Evolutionary conservation across 2,329 filamentous ascomycete species (phyloP).

Genomic region (Beauveria brongniartii): DNA sequence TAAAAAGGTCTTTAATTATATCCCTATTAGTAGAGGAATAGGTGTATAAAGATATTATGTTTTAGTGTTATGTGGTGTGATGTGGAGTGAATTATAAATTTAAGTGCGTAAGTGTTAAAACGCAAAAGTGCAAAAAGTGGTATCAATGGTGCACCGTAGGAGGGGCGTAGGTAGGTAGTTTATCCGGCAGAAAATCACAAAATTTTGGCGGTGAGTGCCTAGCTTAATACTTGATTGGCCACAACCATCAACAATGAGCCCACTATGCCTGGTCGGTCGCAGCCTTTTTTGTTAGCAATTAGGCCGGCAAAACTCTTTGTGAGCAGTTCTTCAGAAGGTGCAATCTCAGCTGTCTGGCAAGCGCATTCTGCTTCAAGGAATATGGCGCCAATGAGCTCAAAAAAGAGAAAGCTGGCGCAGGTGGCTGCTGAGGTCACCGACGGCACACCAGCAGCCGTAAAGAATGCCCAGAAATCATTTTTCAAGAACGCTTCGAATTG

Average conservation of each 20-base stretch:
- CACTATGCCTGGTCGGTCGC: not conserved
- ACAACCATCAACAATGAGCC: conserved; percentile 3
- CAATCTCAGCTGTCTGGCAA: not conserved
- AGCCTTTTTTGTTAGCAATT: not conserved
- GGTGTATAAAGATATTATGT: too few species aligned
- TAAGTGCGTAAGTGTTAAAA: too few species aligned
- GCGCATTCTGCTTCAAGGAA: not conserved
- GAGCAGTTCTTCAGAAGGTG: not conserved
- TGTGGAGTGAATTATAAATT: too few species aligned
- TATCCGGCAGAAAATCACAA: conserved; percentile 25
- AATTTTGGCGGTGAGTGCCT: conserved; percentile 31
- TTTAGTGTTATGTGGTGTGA: too few species aligned
- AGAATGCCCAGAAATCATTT: conserved; percentile 53
- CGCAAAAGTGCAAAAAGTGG: too few species aligned
- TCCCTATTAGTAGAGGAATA: too few species aligned
- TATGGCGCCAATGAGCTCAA: conserved; percentile 44
- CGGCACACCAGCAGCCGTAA: conserved; percentile 22
- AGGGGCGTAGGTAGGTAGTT: conserved; percentile 10
- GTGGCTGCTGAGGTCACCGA: conserved; percentile 38
- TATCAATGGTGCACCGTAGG: too few species aligned
- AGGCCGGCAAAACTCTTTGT: conserved; percentile 10
- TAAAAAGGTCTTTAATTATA: too few species aligned
- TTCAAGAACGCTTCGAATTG: conserved; percentile 71
- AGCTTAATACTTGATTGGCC: conserved; percentile 17
- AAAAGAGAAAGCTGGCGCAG: conserved; percentile 52